Evolutionary conservation across 352 stramenopile species (phyloP).

Genomic region (Globisporangium camurandrum): DNA sequence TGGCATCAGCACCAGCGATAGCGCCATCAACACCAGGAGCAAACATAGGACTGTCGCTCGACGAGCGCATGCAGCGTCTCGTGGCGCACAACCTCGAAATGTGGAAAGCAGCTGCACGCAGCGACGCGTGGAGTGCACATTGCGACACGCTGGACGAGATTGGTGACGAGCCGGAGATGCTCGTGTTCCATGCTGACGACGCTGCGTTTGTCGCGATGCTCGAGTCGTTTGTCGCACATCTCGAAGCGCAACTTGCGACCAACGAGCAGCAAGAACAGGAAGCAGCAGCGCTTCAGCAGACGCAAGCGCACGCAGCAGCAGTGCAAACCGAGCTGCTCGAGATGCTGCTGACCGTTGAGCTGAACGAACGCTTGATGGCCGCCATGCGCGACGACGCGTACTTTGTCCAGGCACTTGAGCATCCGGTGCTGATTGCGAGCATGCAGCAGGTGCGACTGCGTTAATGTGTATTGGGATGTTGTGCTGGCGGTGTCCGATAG

Average conservation of each 20-base stretch:
- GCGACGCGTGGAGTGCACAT: constrained; percentile 22
- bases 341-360: constrained; percentile 38
- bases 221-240: constrained; percentile 24
- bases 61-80: constrained; percentile 29
- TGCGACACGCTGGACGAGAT: constrained; percentile 44
- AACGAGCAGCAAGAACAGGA: not conserved
- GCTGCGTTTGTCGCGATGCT: constrained; percentile 25
- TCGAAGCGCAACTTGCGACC: constrained; percentile 16
- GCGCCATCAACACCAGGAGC: too few species aligned
- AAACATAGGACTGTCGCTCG: constrained; percentile 21
- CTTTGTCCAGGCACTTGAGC: constrained; percentile 42
- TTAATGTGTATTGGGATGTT: not conserved
- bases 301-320: constrained; percentile 1
- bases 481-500: not conserved
- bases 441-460: constrained; percentile 43
- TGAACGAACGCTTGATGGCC: constrained; percentile 37
- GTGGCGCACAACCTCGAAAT: constrained; percentile 5
- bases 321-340: constrained; percentile 25
- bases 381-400: constrained; percentile 56
- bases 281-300: constrained; percentile 3
- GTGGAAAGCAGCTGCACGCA: constrained; percentile 14
- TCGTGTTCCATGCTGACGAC: constrained; percentile 62
- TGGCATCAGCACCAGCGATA: not conserved
- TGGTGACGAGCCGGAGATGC: constrained; percentile 54
- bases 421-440: constrained; percentile 40